Base-by-base conservation (phyloP, 768 basidiomycete species). In the Kwoniella sp. region DNA sequence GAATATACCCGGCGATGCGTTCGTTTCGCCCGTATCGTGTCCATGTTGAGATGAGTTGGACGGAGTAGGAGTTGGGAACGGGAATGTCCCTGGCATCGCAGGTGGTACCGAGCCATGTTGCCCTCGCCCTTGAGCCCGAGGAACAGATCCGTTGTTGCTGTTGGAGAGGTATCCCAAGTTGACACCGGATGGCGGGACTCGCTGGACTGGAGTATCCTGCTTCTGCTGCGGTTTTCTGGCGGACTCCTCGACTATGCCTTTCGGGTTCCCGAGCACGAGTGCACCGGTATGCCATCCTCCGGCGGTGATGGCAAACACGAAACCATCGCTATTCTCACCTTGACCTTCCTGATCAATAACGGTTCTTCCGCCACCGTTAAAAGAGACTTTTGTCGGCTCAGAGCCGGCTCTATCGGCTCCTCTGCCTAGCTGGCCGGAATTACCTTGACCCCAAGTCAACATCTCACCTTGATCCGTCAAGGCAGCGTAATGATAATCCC, bases 211-310 rank as follows among this genome's bases (percentile, higher is more conserved):
- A 44, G 17, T 6, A 19, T 44, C 10, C 40, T 44, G 40, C 7
- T 44, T 15, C 17, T 44, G 40, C 4, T 15, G 40, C 4, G 33
- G 33, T 13, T 40, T 22, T 52, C 52, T 19, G 21, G 33, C 50
- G 1, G 30, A n/a, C 17, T 44, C 29, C 9, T 27, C 26, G n/a
- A 27, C 27, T 27, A 25, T 25, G 25, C 36, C 33, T 55, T 54
- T 37, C 37, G 49, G 26, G 50, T 47, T 53, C 15, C 68, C 90
- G 44, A 95, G 88, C 2, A 91, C 90, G 51, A 97, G 82, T 1
- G 92, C 91, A 8, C 92, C 93, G 60, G 85, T 89, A 72, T 97
- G 94, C 93, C 92, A 95, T 10, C 94, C 94, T 0, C 86, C 85
- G 2, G 93, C 91, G 4, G 91, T 85, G 5, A 88, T 87, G 0